phyloP scores from a whole-genome alignment of 768 basidiomycete genomes.

The Galerina marginata region DNA sequence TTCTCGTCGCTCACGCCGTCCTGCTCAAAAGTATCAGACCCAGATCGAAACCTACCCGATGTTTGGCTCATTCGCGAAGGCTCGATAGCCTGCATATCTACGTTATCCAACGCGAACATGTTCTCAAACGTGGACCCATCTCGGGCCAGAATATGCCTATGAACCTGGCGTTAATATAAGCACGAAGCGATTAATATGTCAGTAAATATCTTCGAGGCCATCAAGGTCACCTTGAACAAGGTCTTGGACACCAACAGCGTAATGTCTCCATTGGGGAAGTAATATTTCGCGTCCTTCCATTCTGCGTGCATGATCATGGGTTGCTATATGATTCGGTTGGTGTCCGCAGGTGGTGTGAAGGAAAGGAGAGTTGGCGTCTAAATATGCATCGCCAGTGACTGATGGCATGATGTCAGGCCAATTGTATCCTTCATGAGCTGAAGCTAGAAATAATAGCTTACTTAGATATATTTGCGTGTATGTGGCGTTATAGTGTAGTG shows the following conservation, averaged over 20 bases:
- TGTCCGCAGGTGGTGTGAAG: no score
- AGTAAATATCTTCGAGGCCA: not conserved
- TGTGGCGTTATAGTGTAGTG: slow-evolving; percentile 6
- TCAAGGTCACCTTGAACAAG: slow-evolving; percentile 46
- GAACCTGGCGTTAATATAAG: slow-evolving; percentile 10
- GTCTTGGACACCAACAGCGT: slow-evolving; percentile 48
- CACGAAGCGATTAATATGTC: not conserved
- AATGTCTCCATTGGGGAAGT: slow-evolving; percentile 49
- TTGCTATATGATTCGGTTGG: no score
- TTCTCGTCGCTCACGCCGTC: slow-evolving; percentile 58
- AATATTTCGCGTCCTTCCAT: slow-evolving; percentile 32
- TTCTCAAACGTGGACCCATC: slow-evolving; percentile 42
- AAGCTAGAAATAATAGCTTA: no score
- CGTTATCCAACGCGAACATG: slow-evolving; percentile 50
- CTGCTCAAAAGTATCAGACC: slow-evolving; percentile 29
- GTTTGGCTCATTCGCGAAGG: no score
- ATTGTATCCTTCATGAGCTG: no score
- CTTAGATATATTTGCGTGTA: no score
- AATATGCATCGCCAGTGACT: no score
- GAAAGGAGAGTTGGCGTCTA: no score
- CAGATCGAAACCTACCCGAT: slow-evolving; percentile 16
- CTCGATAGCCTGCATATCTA: not conserved
- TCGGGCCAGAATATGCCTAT: slow-evolving; percentile 32
- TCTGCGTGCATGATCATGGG: no score
- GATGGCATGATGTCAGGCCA: no score